Conservation (phyloP, 2,329 filamentous ascomycete species). For the Calonectria pseudoreteaudii region DNA sequence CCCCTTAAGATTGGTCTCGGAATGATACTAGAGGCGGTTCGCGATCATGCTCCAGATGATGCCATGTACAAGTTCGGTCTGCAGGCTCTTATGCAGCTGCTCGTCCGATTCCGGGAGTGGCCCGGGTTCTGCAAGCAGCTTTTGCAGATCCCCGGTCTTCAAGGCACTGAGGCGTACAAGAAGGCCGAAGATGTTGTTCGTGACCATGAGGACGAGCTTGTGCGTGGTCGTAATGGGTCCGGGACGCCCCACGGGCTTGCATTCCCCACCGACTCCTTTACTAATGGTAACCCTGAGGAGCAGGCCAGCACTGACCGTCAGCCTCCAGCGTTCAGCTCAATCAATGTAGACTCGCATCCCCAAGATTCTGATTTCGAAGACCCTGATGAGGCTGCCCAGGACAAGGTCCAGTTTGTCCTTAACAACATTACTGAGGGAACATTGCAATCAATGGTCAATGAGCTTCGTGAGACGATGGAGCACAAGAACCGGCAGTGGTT, state of each 20-base stretch:
- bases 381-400: conserved; percentile 85
- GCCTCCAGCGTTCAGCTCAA: conserved; percentile 79
- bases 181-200: conserved; percentile 85
- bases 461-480: conserved; percentile 82
- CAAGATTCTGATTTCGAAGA: conserved; percentile 78
- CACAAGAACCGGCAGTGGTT: conserved; percentile 95
- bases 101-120: conserved; percentile 88
- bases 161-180: conserved; percentile 85
- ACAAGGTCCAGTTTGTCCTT: conserved; percentile 93
- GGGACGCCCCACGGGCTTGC: conserved; percentile 50
- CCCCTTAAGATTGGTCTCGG: conserved; percentile 93
- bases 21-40: conserved; percentile 97
- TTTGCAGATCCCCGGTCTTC: conserved; percentile 82
- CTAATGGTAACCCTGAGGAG: conserved; percentile 80
- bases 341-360: conserved; percentile 79
- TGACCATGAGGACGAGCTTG: conserved; percentile 72
- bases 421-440: conserved; percentile 97
- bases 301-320: conserved; percentile 68
- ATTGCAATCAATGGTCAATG: conserved; percentile 83
- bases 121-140: conserved; percentile 93
- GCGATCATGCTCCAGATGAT: conserved; percentile 83
- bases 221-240: conserved; percentile 66
- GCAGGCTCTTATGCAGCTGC: conserved; percentile 91
- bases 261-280: conserved; percentile 62
- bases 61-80: conserved; percentile 99